phyloP scores from a whole-genome alignment of 176 grass and related monocot species.

The Paspalum vaginatum region DNA sequence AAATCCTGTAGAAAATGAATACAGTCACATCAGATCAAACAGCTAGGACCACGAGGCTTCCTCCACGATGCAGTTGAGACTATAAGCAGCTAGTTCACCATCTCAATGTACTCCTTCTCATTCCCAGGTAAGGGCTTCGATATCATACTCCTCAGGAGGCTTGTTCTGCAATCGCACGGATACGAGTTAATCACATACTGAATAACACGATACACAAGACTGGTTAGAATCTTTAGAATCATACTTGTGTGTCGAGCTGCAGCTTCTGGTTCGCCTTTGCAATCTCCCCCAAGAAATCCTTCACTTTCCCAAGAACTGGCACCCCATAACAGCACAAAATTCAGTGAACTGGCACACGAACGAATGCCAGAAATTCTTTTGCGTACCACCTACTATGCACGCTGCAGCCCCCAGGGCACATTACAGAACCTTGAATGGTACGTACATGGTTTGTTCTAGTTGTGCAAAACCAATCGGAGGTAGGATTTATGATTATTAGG shows the following conservation, averaged over 20 bases:
- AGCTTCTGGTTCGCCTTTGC: constrained; percentile 82
- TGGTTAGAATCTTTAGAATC: constrained; percentile 19
- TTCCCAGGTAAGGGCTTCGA: constrained; percentile 80
- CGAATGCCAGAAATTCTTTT: not conserved
- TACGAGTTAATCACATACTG: not conserved
- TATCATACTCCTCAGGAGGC: constrained; percentile 67
- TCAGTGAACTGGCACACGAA: not conserved
- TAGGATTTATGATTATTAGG: not conserved
- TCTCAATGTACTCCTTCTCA: constrained; percentile 86
- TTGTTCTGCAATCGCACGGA: constrained; percentile 58
- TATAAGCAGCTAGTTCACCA: constrained; percentile 60
- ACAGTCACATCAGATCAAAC: constrained; percentile 14
- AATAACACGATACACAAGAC: not conserved
- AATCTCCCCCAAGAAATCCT: constrained; percentile 82
- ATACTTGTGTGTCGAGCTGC: constrained; percentile 62
- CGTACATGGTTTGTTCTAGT: not conserved
- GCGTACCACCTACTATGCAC: not conserved
- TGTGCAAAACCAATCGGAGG: not conserved
- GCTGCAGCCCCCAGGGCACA: not conserved
- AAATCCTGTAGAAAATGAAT: constrained; percentile 61
- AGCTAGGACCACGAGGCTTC: not conserved
- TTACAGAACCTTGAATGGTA: not conserved
- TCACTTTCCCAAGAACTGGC: constrained; percentile 80
- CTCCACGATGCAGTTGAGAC: constrained; percentile 9
- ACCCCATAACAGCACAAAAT: constrained; percentile 26